These are phyloP conservation scores for Eimeria maxima DNA, from an alignment of 169 alveolate genomes.

Conservation along the genomic window DNA sequence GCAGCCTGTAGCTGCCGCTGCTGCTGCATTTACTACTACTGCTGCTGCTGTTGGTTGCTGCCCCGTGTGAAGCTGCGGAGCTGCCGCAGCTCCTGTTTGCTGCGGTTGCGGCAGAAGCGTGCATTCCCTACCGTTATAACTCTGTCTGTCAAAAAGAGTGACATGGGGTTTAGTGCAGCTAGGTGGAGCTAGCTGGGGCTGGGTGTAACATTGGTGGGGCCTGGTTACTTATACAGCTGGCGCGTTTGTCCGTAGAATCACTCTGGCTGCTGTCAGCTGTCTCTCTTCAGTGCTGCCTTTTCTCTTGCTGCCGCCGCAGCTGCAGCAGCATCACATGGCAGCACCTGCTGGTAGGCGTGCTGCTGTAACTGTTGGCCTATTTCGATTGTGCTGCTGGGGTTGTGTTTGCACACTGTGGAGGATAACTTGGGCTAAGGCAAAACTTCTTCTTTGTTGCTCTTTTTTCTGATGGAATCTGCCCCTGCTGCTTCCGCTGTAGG, in stretches of 20 bases:
- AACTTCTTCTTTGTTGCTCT: too few species aligned
- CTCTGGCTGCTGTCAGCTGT: neutral
- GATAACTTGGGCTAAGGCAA: too few species aligned
- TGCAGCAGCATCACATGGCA: neutral
- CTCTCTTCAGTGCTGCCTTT: neutral
- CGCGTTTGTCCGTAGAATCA: neutral
- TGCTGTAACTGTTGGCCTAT: too few species aligned
- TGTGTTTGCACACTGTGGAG: too few species aligned
- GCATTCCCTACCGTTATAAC: neutral
- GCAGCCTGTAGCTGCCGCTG: too few species aligned
- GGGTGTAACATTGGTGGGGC: neutral
- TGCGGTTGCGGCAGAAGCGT: conserved; percentile 5
- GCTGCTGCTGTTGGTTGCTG: too few species aligned
- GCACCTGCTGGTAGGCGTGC: neutral
- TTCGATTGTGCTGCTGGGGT: too few species aligned
- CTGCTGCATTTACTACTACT: too few species aligned
- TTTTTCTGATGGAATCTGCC: too few species aligned
- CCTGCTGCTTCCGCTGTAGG: too few species aligned
- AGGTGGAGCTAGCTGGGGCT: neutral
- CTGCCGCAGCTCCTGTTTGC: neutral
- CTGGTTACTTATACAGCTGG: neutral
- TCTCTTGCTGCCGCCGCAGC: neutral
- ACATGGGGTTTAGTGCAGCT: neutral
- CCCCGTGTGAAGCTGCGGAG: too few species aligned
- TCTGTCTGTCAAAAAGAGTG: neutral